Percentiles rank a stretch among this genome's conserved stretches.
Conservation (phyloP, 345 rosid genomes). For the Arabidopsis arenosa region DNA sequence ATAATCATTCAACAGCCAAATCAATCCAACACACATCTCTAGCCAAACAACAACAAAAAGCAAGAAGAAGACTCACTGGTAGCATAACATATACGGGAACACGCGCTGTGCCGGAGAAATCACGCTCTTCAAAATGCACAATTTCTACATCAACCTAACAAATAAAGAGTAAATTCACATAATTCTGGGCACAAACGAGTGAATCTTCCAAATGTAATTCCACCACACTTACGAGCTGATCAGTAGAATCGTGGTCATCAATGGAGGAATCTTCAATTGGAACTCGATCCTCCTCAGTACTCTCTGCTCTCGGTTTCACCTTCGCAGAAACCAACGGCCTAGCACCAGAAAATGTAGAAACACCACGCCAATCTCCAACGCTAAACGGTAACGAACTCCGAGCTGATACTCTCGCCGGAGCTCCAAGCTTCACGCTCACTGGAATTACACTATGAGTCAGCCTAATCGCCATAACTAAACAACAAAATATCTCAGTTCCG, state of each 20-base stretch:
- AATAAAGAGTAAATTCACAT: neutral
- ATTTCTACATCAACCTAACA: constrained; percentile 40
- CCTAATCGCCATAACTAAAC: constrained; percentile 42
- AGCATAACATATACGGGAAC: constrained; percentile 96
- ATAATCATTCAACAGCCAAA: constrained; percentile 46
- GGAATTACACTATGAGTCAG: constrained; percentile 32
- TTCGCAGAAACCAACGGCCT: constrained; percentile 27
- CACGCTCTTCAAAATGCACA: constrained; percentile 62
- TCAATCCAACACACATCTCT: constrained; percentile 19
- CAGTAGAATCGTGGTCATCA: constrained; percentile 40
- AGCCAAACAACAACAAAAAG: neutral
- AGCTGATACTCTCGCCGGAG: constrained; percentile 37
- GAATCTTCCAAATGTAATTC: neutral
- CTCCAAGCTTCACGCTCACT: constrained; percentile 24
- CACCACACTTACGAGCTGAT: constrained; percentile 44
- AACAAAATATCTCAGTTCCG: neutral
- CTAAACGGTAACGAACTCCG: constrained; percentile 29
- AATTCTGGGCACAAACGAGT: too few species aligned
- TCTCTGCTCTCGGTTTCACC: constrained; percentile 40
- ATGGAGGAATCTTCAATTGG: constrained; percentile 31
- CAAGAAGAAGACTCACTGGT: constrained; percentile 58
- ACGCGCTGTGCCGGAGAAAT: constrained; percentile 74
- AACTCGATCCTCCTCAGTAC: constrained; percentile 41
- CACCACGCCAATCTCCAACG: constrained; percentile 36
- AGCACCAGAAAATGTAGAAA: constrained; percentile 32